These are phyloP conservation scores for Annulohypoxylon maeteangense DNA, from an alignment of 495 filamentous ascomycete genomes.

Conservation along the genomic window DNA sequence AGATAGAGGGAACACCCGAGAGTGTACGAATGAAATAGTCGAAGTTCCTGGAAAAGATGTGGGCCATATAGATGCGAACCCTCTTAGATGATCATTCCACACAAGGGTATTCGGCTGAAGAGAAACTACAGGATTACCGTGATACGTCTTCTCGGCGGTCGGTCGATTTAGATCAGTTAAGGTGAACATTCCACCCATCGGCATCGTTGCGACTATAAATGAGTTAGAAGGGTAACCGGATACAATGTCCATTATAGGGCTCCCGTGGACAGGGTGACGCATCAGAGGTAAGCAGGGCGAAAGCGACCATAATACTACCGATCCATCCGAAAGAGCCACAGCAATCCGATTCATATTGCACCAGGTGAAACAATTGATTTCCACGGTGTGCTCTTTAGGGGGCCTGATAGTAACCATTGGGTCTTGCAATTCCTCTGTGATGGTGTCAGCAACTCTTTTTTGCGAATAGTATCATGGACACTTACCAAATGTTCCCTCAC, in stretches of 20 bases:
- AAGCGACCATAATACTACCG: constrained; percentile 60
- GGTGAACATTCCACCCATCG: constrained; percentile 57
- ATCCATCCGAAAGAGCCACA: constrained; percentile 60
- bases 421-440: constrained; percentile 52
- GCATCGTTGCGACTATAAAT: constrained; percentile 56
- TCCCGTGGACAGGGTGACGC: constrained; percentile 55
- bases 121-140: constrained; percentile 55
- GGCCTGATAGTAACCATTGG: constrained; percentile 55
- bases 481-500: constrained; percentile 50
- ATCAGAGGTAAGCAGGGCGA: constrained; percentile 52
- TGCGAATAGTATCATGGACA: neutral
- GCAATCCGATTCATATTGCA: constrained; percentile 59
- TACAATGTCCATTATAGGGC: constrained; percentile 58
- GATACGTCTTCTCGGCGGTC: constrained; percentile 58
- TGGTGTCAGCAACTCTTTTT: constrained; percentile 29
- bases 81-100: constrained; percentile 59
- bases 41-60: constrained; percentile 57
- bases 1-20: constrained; percentile 57
- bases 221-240: constrained; percentile 60
- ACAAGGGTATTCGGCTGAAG: constrained; percentile 59
- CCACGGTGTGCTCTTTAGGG: constrained; percentile 53
- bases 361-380: constrained; percentile 61
- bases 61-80: constrained; percentile 58
- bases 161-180: constrained; percentile 58
- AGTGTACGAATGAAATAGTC: constrained; percentile 58